Conservation (phyloP, 371 early-diverging fungal genomes). For the Mucor piriformis region DNA sequence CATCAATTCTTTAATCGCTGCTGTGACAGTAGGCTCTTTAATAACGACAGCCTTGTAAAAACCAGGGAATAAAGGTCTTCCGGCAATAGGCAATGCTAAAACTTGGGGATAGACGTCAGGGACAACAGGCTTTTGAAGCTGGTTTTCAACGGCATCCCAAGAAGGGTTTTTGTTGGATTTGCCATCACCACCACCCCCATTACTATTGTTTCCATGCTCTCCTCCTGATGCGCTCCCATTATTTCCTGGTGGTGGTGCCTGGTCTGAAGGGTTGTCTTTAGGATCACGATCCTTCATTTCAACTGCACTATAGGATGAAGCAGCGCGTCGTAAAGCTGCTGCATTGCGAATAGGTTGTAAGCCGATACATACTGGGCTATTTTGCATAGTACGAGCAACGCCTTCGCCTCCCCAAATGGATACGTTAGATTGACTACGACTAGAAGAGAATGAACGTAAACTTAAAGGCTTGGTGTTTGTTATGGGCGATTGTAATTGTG, state of each 20-base stretch:
- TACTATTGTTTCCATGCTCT: constrained; percentile 26
- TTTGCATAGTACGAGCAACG: constrained; percentile 26
- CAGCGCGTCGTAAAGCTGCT: constrained; percentile 32
- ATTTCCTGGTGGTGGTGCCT: constrained; percentile 14
- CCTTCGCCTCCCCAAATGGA: constrained; percentile 47
- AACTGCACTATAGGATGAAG: constrained; percentile 16
- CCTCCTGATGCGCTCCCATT: constrained; percentile 23
- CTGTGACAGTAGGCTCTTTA: constrained; percentile 89
- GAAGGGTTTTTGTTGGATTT: constrained; percentile 18
- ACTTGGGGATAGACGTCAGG: constrained; percentile 91
- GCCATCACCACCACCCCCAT: constrained; percentile 21
- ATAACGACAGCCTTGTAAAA: constrained; percentile 96
- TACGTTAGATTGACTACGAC: constrained; percentile 27
- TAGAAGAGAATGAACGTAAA: constrained; percentile 34
- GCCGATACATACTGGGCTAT: constrained; percentile 33
- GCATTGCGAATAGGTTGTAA: constrained; percentile 41
- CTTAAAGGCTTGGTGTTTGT: constrained; percentile 17
- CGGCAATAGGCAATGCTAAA: constrained; percentile 90
- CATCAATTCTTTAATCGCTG: constrained; percentile 88
- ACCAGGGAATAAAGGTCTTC: constrained; percentile 95
- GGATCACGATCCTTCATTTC: constrained; percentile 43
- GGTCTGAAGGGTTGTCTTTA: constrained; percentile 32
- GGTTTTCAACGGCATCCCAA: constrained; percentile 56
- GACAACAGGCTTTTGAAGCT: constrained; percentile 73
- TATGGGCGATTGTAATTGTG: constrained; percentile 35